Base-by-base conservation (phyloP, 352 stramenopile genomes). In the Pythium insidiosum region DNA sequence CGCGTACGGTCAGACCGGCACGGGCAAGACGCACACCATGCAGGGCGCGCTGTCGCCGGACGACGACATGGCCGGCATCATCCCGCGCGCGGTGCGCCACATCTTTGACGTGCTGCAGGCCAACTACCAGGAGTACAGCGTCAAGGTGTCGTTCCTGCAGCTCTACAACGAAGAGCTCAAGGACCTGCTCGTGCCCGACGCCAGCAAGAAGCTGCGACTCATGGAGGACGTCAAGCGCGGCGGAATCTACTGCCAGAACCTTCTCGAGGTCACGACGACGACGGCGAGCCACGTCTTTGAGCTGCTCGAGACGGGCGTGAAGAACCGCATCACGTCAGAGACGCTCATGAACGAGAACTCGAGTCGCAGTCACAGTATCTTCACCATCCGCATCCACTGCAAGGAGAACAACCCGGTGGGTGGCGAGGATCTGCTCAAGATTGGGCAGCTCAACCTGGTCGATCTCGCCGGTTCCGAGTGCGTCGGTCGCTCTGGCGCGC, bases 141-240 rank as follows among this genome's bases (percentile, higher is more conserved):
- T 99, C 35, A 93, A 87, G 22, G 90, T 97, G 20, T 97, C 88
- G 29, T 99, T 98, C 61, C 68, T 99, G 43, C 95, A 99, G 75
- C 85, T 99, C 38, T 99, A 99, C 78, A 99, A 99, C 51, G 96
- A 99, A 68, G 95, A 98, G 47, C 67, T 98, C 6, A 88, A 93
- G 35, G 95, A 98, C 59, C 58, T 98, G 37, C 61, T 98, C 11
- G 72, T 73, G 21, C 72, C 84, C 3, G 55, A 73, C 15, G 73
- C 77, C 11, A 80, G 85, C 50, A 92, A 91, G 58, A 86, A 88
- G 58, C 58, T 96, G 47, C 63, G 81, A 6, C 63, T 97, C 6
- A 88, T 95, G 71, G 85, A 96, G 26, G 86, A 96, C 55, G 45
- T 68, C 18, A 92, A 93, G 56, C 68, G 77, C 43, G 84, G 85